Conservation (phyloP, 441 rosid genomes). For the Adansonia madagascariensis region DNA sequence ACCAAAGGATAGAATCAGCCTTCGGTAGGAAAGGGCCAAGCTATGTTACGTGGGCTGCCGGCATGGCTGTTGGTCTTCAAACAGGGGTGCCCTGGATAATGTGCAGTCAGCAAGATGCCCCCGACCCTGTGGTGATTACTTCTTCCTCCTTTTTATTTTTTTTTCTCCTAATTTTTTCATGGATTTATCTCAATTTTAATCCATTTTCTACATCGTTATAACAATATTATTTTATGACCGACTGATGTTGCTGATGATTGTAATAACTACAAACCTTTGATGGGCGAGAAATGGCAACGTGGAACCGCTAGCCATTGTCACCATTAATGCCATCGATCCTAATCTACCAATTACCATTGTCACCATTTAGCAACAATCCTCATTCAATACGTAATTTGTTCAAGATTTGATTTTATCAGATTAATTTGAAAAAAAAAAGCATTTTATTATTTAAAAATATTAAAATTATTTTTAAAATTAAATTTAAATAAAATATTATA, state of each 20-base stretch:
- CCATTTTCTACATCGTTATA: background rate
- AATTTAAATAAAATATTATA: too few relatives aligned
- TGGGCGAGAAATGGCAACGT: background rate
- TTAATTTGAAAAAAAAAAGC: too few relatives aligned
- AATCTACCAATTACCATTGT: too few relatives aligned
- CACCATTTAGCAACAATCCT: background rate
- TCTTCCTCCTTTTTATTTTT: background rate
- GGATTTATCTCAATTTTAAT: background rate
- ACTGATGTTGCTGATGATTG: background rate
- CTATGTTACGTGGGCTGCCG: constrained; percentile 79
- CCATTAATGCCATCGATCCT: background rate
- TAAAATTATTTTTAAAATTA: too few relatives aligned
- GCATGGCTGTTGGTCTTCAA: constrained; percentile 66
- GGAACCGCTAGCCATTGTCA: background rate
- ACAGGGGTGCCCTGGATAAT: constrained; percentile 95
- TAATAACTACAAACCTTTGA: background rate
- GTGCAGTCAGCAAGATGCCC: constrained; percentile 93
- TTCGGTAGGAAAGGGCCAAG: constrained; percentile 52
- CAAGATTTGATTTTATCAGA: too few relatives aligned
- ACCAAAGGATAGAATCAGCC: constrained; percentile 56
- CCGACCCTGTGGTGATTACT: constrained; percentile 69
- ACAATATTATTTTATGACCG: too few relatives aligned
- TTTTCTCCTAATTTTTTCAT: background rate
- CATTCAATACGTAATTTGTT: background rate
- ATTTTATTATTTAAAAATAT: too few relatives aligned